Conservation (phyloP, 352 stramenopile species). For the Globisporangium carolinianum region DNA sequence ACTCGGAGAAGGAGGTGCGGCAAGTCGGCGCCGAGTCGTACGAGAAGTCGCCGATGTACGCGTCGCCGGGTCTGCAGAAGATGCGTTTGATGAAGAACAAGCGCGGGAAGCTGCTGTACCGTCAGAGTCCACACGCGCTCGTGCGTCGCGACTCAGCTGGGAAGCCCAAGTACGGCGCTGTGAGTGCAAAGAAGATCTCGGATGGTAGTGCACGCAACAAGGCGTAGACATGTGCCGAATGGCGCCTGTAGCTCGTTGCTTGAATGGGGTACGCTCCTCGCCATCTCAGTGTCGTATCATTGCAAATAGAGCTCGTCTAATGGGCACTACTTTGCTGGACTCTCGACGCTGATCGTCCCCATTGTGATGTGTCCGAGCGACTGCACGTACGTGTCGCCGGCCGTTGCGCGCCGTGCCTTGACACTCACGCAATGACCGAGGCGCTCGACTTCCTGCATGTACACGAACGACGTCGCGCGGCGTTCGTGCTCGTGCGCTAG, state of each 20-base stretch:
- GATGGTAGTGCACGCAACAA: not conserved
- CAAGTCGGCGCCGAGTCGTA: conserved; percentile 49
- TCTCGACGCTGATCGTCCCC: no score
- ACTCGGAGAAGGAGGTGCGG: conserved; percentile 83
- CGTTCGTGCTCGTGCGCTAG: not conserved
- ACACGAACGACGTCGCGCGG: conserved; percentile 14
- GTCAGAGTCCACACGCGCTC: conserved; percentile 72
- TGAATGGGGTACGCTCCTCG: no score
- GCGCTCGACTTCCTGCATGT: conserved; percentile 34
- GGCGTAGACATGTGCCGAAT: not conserved
- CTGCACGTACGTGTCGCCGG: conserved; percentile 38
- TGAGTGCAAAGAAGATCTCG: not conserved
- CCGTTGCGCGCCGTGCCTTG: conserved; percentile 22
- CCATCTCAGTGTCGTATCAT: not conserved
- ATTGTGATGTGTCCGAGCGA: conserved; percentile 34
- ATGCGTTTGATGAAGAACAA: conserved; percentile 80
- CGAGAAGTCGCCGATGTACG: conserved; percentile 84
- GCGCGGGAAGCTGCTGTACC: conserved; percentile 73
- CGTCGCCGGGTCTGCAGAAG: conserved; percentile 77
- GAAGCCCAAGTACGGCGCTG: conserved; percentile 58
- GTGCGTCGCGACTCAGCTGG: conserved; percentile 38
- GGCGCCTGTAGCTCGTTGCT: no score
- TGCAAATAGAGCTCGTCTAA: not conserved
- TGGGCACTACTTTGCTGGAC: no score
- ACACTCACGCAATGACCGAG: conserved; percentile 47